Base-by-base conservation (phyloP, 2,329 filamentous ascomycete species). In the Zarea fungicola region DNA sequence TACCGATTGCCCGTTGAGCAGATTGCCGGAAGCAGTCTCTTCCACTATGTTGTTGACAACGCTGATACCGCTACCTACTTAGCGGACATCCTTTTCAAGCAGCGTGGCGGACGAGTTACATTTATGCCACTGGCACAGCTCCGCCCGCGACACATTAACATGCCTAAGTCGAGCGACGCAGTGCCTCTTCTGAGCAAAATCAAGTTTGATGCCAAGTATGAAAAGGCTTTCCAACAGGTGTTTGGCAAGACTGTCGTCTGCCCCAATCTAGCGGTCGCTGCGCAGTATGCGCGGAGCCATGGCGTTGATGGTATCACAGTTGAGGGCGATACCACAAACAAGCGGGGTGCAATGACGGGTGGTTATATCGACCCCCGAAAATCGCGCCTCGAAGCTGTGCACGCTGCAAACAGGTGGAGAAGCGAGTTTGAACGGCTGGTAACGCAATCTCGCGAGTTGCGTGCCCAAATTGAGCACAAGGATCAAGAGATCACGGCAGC, bases 191-290 rank as follows among this genome's bases (percentile, higher is more conserved):
- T 96, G 49, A 85, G 83, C 60, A 96, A 95, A 67, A 79, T 97
- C 52, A 78, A 81, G 42, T 99, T 85, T 61, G 86, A 96, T 44
- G 62, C 76, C 2, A 75, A 72, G 53, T 96, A 85, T 58, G 89
- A 95, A 51, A 85, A 82, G 58, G 93, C 93, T 0, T 93, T 99
- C 65, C 84, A 88, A 62, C 91, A 96, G 63, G 89, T 99, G 1
- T 99, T 99, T 68, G 93, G 91, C 40, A 95, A 89, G 66, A 93
- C 89, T 0, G 89, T 99, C 45, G 86, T 99, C 49, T 97, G 93
- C 57, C 91, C 92, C 3, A 95, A 89, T 57, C 72, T 99, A 54
- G 81, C 87, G 42, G 81, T 96, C 51, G 93, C 91, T 41, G 82
- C 87, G 11, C 90, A 96, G 62, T 96, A 96, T 63, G 89, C 93